Evolutionary conservation across 768 basidiomycete genomes (phyloP), one percentile per base, ranked within the genome.

Genomic region (Panaeolus cyanescens): DNA sequence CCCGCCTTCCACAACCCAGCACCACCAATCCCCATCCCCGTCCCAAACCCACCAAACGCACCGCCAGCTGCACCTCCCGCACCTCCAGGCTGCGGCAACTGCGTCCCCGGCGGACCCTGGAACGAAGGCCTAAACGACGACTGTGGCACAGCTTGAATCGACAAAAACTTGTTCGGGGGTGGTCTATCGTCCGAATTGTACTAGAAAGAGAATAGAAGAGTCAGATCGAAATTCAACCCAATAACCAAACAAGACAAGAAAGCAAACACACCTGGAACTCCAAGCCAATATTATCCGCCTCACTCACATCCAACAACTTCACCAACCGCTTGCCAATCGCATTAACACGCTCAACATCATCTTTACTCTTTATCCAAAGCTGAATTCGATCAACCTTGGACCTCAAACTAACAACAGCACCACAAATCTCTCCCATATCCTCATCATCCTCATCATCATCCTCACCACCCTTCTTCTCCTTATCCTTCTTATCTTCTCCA

Each of bases 351-450:
- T 93, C 91, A 1, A 94, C 88, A 65, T 96, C 92, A 40, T 94
- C 92, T 76, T 92, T 92, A 65, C 80, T 82, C 62, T 95, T 79
- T 42, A 89, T 91, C 95, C 95, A 98, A 33, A 98, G 75, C 73
- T 97, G 95, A 58, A 97, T 93, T 56, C 95, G 80, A 70, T 96
- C 93, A 56, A 93, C 87, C 74, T 93, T 95, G 64, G 87, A 89
- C 67, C 93, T 80, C 72, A 94, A 76, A 66, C 92, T 93, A 54
- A 96, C 93, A 17, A 96, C 95, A 0, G 91, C 90, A 39, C 91
- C 91, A 64, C 90, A 93, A 59, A 95, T 90, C 70, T 86, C 95
- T 64, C 82, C 86, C 28, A 77, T 88, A 19, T 71, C 88, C 69
- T 85, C 86, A 67, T 91, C 80, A 69, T 91, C 88, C 75, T 93